A percentile compares a stretch with the other conserved stretches of the same genome.
Evolutionary conservation across 495 filamentous ascomycete genomes (phyloP).

Genomic region (Hypoxylon lienhwacheense): DNA sequence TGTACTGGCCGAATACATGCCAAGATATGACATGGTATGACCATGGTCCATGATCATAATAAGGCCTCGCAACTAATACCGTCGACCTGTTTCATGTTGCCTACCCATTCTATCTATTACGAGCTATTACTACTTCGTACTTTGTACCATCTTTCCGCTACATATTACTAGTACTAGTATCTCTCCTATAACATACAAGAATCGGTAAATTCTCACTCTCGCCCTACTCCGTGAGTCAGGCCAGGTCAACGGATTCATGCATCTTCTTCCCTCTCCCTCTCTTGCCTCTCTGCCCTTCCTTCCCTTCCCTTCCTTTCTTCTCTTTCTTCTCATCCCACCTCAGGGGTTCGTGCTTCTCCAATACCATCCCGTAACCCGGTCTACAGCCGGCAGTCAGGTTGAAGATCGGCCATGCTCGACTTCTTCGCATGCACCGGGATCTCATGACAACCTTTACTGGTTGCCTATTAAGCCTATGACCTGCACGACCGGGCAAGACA

Average conservation of each 20-base stretch:
- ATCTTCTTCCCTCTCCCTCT: too few species aligned
- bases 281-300: not conserved
- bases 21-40: constrained; percentile 11
- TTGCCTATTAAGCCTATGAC: constrained; percentile 26
- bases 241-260: too few species aligned
- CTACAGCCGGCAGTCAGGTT: constrained; percentile 21
- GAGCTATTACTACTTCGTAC: not conserved
- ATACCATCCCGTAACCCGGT: constrained; percentile 21
- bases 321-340: not conserved
- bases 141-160: constrained; percentile 43
- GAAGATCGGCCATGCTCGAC: constrained; percentile 27
- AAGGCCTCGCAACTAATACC: constrained; percentile 21
- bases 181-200: too few species aligned
- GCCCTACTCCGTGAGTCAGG: constrained; percentile 4
- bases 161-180: constrained; percentile 57
- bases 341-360: constrained; percentile 10
- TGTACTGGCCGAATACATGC: constrained; percentile 16
- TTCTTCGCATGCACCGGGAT: constrained; percentile 24
- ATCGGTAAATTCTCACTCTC: too few species aligned
- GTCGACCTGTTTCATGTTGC: constrained; percentile 25
- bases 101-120: constrained; percentile 16
- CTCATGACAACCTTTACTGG: constrained; percentile 19
- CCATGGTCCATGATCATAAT: too few species aligned
- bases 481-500: constrained; percentile 26
- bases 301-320: constrained; percentile 10